A percentile compares a stretch with the other conserved stretches of the same genome.
Conservation (phyloP, 179 eudicot species). For the Vitellaria paradoxa region DNA sequence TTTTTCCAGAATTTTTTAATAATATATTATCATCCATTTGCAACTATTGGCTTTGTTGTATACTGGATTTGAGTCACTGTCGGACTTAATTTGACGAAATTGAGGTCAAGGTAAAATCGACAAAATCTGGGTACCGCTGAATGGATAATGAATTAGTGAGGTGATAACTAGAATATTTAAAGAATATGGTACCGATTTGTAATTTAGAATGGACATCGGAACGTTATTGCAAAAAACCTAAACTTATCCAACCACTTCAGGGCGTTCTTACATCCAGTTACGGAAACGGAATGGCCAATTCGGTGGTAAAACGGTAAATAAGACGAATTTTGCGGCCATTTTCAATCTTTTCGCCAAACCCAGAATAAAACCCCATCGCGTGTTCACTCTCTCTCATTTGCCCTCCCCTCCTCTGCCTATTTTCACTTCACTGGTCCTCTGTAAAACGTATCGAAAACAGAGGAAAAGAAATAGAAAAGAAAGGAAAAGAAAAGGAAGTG, state of each 20-base stretch:
- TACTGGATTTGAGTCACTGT: too few relatives aligned
- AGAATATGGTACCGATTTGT: not conserved
- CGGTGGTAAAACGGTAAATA: not conserved
- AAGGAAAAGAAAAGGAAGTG: constrained; percentile 14
- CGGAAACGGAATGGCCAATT: not conserved
- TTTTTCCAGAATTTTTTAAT: too few relatives aligned
- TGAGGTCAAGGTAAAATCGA: not conserved
- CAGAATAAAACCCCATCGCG: constrained; percentile 11
- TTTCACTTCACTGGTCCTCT: constrained; percentile 21
- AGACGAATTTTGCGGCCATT: not conserved
- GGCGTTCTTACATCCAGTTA: not conserved
- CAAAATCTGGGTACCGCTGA: not conserved
- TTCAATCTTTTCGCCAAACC: constrained; percentile 3
- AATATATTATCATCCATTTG: too few relatives aligned
- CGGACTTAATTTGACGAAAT: not conserved
- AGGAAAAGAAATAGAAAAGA: constrained; percentile 11
- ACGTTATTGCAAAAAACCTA: not conserved
- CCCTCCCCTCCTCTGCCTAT: constrained; percentile 11
- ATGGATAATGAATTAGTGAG: not conserved
- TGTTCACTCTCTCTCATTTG: constrained; percentile 16
- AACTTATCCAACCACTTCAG: not conserved
- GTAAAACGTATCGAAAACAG: constrained; percentile 21
- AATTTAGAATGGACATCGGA: not conserved
- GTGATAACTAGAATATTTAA: not conserved
- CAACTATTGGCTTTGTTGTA: too few relatives aligned